A percentile compares a stretch with the other conserved stretches of the same genome.
phyloP scores from a whole-genome alignment of 164 flowering plant species.

The Aristolochia contorta region DNA sequence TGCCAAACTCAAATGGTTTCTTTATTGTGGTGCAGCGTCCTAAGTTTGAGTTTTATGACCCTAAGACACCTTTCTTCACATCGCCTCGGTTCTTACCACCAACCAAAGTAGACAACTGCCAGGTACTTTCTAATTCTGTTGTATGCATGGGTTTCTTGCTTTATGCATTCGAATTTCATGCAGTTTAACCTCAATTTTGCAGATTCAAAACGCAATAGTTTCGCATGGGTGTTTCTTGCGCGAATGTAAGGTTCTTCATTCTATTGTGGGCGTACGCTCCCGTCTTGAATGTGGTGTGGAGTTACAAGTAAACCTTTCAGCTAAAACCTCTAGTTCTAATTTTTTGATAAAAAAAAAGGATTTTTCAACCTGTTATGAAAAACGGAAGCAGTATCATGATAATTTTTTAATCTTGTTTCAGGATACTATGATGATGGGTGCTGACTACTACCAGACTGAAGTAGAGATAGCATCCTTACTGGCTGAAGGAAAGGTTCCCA shows the following conservation, averaged over 20 bases:
- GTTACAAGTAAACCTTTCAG: slow-evolving; percentile 37
- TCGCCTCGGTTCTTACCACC: slow-evolving; percentile 92
- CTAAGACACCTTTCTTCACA: slow-evolving; percentile 86
- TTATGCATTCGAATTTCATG: slow-evolving; percentile 11
- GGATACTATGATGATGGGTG: slow-evolving; percentile 99
- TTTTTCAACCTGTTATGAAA: background rate
- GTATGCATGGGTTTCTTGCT: background rate
- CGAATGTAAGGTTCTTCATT: slow-evolving; percentile 72
- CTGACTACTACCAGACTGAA: slow-evolving; percentile 93
- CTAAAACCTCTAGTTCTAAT: no score
- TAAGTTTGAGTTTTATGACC: slow-evolving; percentile 74
- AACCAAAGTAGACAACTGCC: slow-evolving; percentile 40
- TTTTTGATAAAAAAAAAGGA: background rate
- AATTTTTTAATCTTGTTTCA: slow-evolving; percentile 16
- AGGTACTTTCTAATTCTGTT: background rate
- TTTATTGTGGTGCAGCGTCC: slow-evolving; percentile 46
- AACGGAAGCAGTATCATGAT: background rate
- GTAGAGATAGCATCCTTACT: slow-evolving; percentile 83
- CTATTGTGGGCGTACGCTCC: slow-evolving; percentile 83
- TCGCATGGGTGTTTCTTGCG: slow-evolving; percentile 95
- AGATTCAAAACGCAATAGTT: slow-evolving; percentile 78
- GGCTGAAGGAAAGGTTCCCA: slow-evolving; percentile 83
- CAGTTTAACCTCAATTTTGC: slow-evolving; percentile 11
- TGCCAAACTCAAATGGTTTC: background rate
- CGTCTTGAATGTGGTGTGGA: slow-evolving; percentile 82